Conservation (phyloP, 306 rosid genomes). For the Vigna reflexopilosa region DNA sequence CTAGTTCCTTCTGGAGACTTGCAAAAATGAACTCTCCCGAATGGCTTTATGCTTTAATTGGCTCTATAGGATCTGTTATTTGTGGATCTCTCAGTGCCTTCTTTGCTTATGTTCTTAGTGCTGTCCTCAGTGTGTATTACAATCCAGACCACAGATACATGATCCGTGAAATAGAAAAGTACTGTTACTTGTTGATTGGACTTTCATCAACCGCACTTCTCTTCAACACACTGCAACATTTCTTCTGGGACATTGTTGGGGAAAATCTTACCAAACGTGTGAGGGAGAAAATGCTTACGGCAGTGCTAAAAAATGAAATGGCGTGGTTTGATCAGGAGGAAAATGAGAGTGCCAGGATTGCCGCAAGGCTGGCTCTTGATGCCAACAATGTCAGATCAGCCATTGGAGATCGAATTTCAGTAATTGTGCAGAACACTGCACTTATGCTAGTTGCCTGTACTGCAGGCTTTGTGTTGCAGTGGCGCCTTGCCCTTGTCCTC, state of each 20-base stretch:
- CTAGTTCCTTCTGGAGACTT: constrained; percentile 97
- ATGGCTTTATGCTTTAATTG: constrained; percentile 87
- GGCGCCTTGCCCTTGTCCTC: constrained; percentile 99
- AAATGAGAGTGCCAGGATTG: constrained; percentile 92
- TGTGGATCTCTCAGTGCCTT: constrained; percentile 98
- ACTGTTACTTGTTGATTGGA: constrained; percentile 94
- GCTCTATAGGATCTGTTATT: constrained; percentile 90
- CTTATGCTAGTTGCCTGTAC: constrained; percentile 99
- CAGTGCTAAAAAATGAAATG: constrained; percentile 93
- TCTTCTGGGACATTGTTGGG: constrained; percentile 98
- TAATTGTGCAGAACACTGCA: constrained; percentile 97
- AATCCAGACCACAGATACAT: constrained; percentile 76
- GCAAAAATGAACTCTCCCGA: constrained; percentile 99
- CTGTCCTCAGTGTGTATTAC: constrained; percentile 97
- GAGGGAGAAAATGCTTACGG: constrained; percentile 93
- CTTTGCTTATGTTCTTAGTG: constrained; percentile 97
- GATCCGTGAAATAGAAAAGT: constrained; percentile 80
- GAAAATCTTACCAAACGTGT: constrained; percentile 97
- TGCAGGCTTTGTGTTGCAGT: constrained; percentile 96
- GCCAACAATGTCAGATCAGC: constrained; percentile 99
- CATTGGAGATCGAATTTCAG: constrained; percentile 96
- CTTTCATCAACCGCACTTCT: constrained; percentile 96
- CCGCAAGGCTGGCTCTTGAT: constrained; percentile 94
- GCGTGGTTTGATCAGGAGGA: constrained; percentile 99
- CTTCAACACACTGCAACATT: constrained; percentile 93